Evolutionary conservation across 352 stramenopile species (phyloP), one percentile per base, ranked within the genome.

Genomic region (Pythium myriotylum): DNA sequence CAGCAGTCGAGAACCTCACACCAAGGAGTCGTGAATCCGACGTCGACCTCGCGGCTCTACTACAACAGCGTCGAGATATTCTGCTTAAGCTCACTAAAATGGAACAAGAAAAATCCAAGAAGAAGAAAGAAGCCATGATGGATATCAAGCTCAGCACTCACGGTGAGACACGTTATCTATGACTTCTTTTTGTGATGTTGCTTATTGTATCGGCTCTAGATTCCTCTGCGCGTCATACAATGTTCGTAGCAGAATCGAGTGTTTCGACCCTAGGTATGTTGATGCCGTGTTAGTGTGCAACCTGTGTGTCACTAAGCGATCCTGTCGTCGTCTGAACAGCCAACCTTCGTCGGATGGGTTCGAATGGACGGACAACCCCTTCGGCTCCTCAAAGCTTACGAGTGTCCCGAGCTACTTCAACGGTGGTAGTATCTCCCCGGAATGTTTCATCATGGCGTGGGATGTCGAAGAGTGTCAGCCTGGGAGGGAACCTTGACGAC

Each of bases 401-500:
- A 24, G 59, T 91, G 43, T 75, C 69, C 17, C 72, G 79, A 40
- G 76, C 62, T 13, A 64, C 79, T 33, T 54, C 59, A 27, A 87
- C 83, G 12, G 66, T 88, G 33, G 73, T 71, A 14, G 60, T 92
- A 39, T 88, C 79, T 13, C 81, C 77, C 29, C 69, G 41, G 62
- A 74, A 27, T 37, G 53, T 64, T 26, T 64, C 53, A n/a, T 82
- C 76, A 16, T 52, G 72, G 5, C 75, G 75, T 50, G 62, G 76
- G 7, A 76, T 86, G 56, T 90, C 81, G 41, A 93, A 93, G 75
- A 93, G 84, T 58, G 74, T 93, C 42, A 93, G 78, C 52, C 65
- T 86, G 37, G 73, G 48, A 27, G 74, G 76, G 13, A 73, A 63
- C 41, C 51, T 88, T 40, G 70, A 84, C 60, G 78, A 88, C 61